Conservation (phyloP, 805 yeast genomes). For the Kodamaea fukazawae region DNA sequence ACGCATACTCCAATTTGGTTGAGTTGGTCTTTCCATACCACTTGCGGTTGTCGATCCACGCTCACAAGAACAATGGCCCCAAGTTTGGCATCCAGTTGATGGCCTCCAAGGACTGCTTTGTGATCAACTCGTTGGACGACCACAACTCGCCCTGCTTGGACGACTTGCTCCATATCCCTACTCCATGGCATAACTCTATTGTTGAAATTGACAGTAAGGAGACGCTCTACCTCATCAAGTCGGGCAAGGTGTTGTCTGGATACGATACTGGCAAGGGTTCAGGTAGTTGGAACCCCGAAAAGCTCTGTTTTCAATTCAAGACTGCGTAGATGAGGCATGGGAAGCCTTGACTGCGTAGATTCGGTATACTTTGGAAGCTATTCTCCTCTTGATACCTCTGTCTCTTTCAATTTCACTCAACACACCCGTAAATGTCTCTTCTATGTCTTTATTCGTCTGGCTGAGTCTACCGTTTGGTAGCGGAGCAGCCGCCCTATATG, state of each 20-base stretch:
- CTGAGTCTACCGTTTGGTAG: too few species aligned
- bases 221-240: constrained; percentile 22
- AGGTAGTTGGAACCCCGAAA: constrained; percentile 24
- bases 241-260: constrained; percentile 12
- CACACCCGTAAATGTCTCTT: too few species aligned
- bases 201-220: constrained; percentile 39
- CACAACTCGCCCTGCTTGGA: constrained; percentile 41
- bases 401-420: too few species aligned
- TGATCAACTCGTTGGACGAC: constrained; percentile 45
- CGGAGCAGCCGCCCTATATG: constrained; percentile 6
- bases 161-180: constrained; percentile 59
- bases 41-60: constrained; percentile 58
- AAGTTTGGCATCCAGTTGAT: constrained; percentile 56
- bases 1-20: constrained; percentile 62
- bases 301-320: constrained; percentile 10
- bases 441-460: too few species aligned
- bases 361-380: too few species aligned
- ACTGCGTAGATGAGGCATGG: constrained; percentile 6
- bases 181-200: constrained; percentile 64
- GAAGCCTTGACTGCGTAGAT: too few species aligned
- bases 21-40: constrained; percentile 60
- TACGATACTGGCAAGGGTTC: constrained; percentile 14
- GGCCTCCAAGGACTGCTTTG: constrained; percentile 40
- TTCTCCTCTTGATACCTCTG: too few species aligned
- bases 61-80: constrained; percentile 58